Conservation (phyloP, 495 filamentous ascomycete species). For the Letharia lupina region DNA sequence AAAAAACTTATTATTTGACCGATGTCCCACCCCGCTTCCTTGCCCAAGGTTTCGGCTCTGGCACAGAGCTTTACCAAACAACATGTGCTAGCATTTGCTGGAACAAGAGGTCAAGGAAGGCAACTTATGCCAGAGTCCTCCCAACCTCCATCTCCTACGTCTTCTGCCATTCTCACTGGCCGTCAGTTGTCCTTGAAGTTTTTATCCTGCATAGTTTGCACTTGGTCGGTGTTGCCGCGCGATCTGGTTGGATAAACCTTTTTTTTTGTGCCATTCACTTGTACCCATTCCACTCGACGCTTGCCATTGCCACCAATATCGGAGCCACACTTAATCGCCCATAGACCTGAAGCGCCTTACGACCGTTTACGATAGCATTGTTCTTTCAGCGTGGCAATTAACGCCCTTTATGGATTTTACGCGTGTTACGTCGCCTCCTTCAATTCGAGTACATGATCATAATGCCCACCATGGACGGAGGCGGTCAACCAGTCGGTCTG, state of each 20-base stretch:
- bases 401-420: slow-evolving; percentile 49
- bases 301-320: slow-evolving; percentile 20
- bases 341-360: slow-evolving; percentile 21
- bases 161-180: slow-evolving; percentile 14
- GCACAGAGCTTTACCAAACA: slow-evolving; percentile 6
- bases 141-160: not conserved
- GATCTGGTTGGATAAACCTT: slow-evolving; percentile 18
- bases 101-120: slow-evolving; percentile 10
- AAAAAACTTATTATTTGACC: slow-evolving; percentile 13
- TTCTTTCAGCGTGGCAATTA: slow-evolving; percentile 32
- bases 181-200: slow-evolving; percentile 1
- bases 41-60: slow-evolving; percentile 4
- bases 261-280: slow-evolving; percentile 8
- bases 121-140: slow-evolving; percentile 14
- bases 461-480: slow-evolving; percentile 32
- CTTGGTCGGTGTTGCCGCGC: slow-evolving; percentile 9
- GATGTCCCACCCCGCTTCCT: slow-evolving; percentile 15
- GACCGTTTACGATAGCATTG: slow-evolving; percentile 21
- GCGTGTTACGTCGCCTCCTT: slow-evolving; percentile 41
- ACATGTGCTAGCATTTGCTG: slow-evolving; percentile 9
- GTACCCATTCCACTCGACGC: slow-evolving; percentile 10
- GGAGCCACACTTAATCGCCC: slow-evolving; percentile 5
- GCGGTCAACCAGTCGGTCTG: slow-evolving; percentile 20
- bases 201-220: slow-evolving; percentile 15
- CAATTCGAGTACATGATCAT: slow-evolving; percentile 47